Conservation (phyloP, 371 early-diverging fungal species). For the Sporodiniella umbellata region DNA sequence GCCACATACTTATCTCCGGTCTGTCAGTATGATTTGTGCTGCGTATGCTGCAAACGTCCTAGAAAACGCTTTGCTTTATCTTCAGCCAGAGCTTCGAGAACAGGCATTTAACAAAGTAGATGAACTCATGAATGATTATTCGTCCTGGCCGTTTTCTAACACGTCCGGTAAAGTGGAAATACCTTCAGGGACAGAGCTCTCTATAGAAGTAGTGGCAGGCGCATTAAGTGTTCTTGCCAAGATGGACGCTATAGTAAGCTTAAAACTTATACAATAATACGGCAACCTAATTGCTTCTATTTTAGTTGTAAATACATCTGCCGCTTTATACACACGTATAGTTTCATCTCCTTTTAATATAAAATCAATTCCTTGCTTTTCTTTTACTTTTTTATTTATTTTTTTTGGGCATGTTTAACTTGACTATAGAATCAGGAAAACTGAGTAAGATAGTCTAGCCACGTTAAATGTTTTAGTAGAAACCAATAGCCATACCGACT, state of each 20-base stretch:
- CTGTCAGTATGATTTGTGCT: conserved; percentile 91
- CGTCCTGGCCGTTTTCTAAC: conserved; percentile 71
- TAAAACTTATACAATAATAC: neutral
- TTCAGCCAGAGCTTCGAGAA: conserved; percentile 85
- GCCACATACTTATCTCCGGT: conserved; percentile 59
- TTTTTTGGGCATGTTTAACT: too few relatives aligned
- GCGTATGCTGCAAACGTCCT: conserved; percentile 95
- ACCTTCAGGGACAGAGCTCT: conserved; percentile 53
- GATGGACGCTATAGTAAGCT: conserved; percentile 85
- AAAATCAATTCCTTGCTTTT: too few relatives aligned
- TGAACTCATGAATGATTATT: conserved; percentile 83
- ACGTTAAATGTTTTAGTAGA: too few relatives aligned
- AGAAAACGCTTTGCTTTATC: conserved; percentile 85
- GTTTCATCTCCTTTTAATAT: too few relatives aligned
- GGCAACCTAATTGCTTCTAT: neutral
- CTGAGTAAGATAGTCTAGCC: too few relatives aligned
- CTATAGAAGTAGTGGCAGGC: conserved; percentile 70
- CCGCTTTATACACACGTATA: neutral
- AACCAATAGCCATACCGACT: too few relatives aligned
- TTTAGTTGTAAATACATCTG: conserved; percentile 1
- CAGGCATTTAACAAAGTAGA: conserved; percentile 86
- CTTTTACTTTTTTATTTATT: too few relatives aligned
- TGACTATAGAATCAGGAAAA: too few relatives aligned
- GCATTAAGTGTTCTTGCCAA: conserved; percentile 81
- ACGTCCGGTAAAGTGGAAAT: conserved; percentile 58